These are phyloP conservation scores for Neurospora tetraspora DNA, from an alignment of 495 filamentous ascomycete species.

Conservation along the genomic window DNA sequence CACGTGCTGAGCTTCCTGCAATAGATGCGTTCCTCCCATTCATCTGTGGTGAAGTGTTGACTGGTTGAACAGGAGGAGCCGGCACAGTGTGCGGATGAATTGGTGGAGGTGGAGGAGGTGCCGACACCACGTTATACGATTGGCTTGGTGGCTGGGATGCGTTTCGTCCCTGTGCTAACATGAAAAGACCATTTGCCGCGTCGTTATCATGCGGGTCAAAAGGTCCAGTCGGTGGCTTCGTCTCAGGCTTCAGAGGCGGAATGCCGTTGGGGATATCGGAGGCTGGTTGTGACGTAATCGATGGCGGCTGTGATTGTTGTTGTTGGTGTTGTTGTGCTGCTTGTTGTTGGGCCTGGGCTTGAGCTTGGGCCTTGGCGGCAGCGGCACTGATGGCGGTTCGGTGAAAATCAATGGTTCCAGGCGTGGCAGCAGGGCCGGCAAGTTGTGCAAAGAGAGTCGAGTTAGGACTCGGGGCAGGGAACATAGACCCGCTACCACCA, in stretches of 20 bases:
- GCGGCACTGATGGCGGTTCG: constrained; percentile 80
- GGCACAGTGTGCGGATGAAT: constrained; percentile 24
- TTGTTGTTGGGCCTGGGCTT: constrained; percentile 35
- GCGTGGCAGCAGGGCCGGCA: constrained; percentile 66
- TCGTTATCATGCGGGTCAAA: constrained; percentile 87
- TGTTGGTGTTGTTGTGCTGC: constrained; percentile 36
- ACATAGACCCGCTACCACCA: constrained; percentile 95
- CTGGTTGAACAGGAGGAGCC: constrained; percentile 24
- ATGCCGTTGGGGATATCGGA: constrained; percentile 34
- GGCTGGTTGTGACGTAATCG: constrained; percentile 36
- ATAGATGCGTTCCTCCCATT: constrained; percentile 33
- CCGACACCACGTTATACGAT: constrained; percentile 32
- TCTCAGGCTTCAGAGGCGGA: constrained; percentile 29
- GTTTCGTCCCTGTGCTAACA: constrained; percentile 67
- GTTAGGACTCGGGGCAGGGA: constrained; percentile 83
- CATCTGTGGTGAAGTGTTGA: constrained; percentile 43
- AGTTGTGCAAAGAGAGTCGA: constrained; percentile 70
- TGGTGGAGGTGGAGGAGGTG: constrained; percentile 31
- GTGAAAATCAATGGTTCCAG: constrained; percentile 87
- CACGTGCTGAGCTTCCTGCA: constrained; percentile 36
- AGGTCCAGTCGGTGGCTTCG: constrained; percentile 42
- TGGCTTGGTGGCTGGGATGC: constrained; percentile 42
- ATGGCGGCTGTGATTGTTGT: constrained; percentile 17
- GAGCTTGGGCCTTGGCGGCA: constrained; percentile 43
- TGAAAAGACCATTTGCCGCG: constrained; percentile 88